Evolutionary conservation across 345 rosid species (phyloP), one percentile per base, ranked within the genome.

Genomic region (Iberis pinnata): DNA sequence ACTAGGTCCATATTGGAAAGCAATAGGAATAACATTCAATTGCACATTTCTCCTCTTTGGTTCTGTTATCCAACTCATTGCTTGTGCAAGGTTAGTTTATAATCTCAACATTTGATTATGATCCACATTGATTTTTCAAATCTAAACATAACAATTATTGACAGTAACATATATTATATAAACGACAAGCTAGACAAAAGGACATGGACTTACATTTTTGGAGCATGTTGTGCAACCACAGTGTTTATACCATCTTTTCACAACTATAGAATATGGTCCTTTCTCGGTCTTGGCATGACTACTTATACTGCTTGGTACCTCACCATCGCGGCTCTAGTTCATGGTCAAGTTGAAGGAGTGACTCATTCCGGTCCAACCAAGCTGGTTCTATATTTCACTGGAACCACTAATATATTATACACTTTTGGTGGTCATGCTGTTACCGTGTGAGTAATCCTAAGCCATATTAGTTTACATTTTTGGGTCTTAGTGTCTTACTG

Each of bases 281-380:
- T 93, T 71, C 86, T 93, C 17, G 99, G 99, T 29, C 86, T 93
- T 29, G 90, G 83, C 20, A 93, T 93, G 99, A 93, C 99, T 67
- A 93, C 99, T n/a, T 93, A 88, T 70, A 93, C 99, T 4, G 99
- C 99, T 43, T 93, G 99, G 99, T 93, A 93, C 73, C 2, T 93
- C 43, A 70, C 90, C 76, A 74, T 82, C 9, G 97, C 97, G 6
- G 77, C 99, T 37, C 6, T 93, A 15, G 27, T 71, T 60, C 81
- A 93, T 32, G 99, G 99, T 72, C 97, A 80, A 88, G 97, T 88
- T 5, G 84, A 76, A 35, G 85, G 78, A 13, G 99, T 83, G 43
- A 67, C 56, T 8, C 99, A 88, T 61, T 18, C 84, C 9, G 99
- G 80, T 49, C 95, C 99, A 31, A 75, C 78, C 18, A 76, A 80